Evolutionary conservation across 768 basidiomycete species (phyloP), one percentile per base, ranked within the genome.

Genomic region (Omphalotus guepiniiformis): DNA sequence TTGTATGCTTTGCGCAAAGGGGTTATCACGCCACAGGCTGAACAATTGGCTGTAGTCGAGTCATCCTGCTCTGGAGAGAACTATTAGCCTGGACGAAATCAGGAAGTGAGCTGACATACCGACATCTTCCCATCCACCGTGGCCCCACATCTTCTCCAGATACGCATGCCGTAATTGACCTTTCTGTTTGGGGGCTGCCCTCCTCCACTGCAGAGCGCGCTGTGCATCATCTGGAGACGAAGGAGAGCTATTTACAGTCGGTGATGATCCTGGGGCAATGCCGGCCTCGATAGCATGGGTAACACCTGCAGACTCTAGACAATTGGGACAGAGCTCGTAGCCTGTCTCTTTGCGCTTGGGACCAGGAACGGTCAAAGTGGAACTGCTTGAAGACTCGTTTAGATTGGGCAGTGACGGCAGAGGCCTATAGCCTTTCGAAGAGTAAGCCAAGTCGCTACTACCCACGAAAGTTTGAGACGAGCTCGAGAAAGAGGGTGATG

Each of bases 131-230:
- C 94, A 96, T 1, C 89, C 88, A 34, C 69, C 67, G 26, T 76
- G 76, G 1, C 83, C 83, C 94, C 93, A 96, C 2, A 87, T 74
- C 63, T 88, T 88, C 66, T 95, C 93, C 36, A 79, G 65, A 60
- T 87, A 97, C 1, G 88, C 85, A 61, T 97, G 93, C 9, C 93
- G 76, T 39, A 85, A 63, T 51, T 86, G 78, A 12, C 88, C 88
- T 62, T 88, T 90, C 55, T 69, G 69, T 40, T 78, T 80, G 1
- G 88, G 86, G 1, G 85, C 82, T 25, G 82, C 77, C 29, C 87
- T 71, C 52, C 79, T 66, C 79, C 82, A 79, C 50, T 76, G 72
- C n/a, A 76, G 78, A 49, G 70, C 73, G 25, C 66, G 62, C 55
- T 71, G 71, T 7, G 75, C 71, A 57, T 83, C 80, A 52, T 76